Evolutionary conservation across 768 basidiomycete species (phyloP).

Genomic region (Tricholoma terreum): DNA sequence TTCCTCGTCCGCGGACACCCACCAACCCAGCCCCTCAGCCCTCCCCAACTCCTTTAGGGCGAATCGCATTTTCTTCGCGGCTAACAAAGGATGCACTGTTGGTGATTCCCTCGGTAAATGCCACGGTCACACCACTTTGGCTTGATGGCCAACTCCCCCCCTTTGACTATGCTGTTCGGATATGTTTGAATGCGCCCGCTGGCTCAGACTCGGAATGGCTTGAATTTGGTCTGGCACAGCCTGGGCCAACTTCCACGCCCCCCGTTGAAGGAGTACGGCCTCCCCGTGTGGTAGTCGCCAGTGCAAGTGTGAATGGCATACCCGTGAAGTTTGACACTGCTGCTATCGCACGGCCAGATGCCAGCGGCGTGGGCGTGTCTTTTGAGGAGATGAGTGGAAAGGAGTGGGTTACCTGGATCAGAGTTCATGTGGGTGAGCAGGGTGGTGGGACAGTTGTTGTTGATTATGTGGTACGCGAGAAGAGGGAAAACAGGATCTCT

Average conservation of each 20-base stretch:
- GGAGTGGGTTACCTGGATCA: slow-evolving; percentile 66
- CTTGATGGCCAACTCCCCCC: slow-evolving; percentile 28
- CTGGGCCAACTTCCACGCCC: slow-evolving; percentile 18
- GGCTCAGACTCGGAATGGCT: slow-evolving; percentile 68
- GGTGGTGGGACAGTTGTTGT: slow-evolving; percentile 53
- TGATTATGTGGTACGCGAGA: slow-evolving; percentile 60
- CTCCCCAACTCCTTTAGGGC: slow-evolving; percentile 24
- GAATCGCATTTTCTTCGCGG: slow-evolving; percentile 23
- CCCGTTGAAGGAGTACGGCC: slow-evolving; percentile 17
- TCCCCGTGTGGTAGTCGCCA: slow-evolving; percentile 52
- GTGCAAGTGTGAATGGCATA: slow-evolving; percentile 61
- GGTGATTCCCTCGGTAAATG: slow-evolving; percentile 58
- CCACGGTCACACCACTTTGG: slow-evolving; percentile 51
- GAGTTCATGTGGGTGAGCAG: slow-evolving; percentile 50
- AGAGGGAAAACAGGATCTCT: slow-evolving; percentile 11
- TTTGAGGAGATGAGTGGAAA: slow-evolving; percentile 54
- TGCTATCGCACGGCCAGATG: slow-evolving; percentile 37
- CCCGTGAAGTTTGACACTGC: slow-evolving; percentile 58
- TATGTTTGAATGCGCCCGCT: slow-evolving; percentile 53
- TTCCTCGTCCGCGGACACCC: slow-evolving; percentile 32
- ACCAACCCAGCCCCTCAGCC: slow-evolving; percentile 27
- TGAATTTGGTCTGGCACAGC: slow-evolving; percentile 67
- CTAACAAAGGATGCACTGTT: slow-evolving; percentile 51
- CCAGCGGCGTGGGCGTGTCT: slow-evolving; percentile 32
- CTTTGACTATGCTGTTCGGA: slow-evolving; percentile 56